Evolutionary conservation across 73 alveolate species (phyloP).

Genomic region (Stentor coeruleus): DNA sequence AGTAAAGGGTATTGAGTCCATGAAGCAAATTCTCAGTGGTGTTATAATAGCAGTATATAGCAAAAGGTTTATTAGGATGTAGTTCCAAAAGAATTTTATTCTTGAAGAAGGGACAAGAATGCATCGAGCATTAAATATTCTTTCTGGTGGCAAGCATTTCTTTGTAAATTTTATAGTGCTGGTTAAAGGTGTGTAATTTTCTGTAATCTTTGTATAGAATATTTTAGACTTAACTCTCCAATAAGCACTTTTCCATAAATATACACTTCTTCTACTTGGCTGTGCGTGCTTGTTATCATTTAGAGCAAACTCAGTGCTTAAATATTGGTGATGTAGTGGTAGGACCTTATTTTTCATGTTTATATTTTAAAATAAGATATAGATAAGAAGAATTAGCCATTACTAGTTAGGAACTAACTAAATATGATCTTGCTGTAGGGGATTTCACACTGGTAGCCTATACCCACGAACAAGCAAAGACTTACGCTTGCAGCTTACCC

Average conservation of each 20-base stretch:
- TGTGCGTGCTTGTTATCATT: too few relatives aligned
- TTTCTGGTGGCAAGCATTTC: background rate
- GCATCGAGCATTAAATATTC: background rate
- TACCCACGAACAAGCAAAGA: too few relatives aligned
- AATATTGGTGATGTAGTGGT: too few relatives aligned
- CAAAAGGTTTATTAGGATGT: slow-evolving; percentile 41
- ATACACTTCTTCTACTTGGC: background rate
- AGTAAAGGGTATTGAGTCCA: slow-evolving; percentile 6
- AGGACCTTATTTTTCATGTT: too few relatives aligned
- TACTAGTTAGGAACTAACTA: too few relatives aligned
- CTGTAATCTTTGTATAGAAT: background rate
- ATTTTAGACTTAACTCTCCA: background rate
- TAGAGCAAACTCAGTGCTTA: too few relatives aligned
- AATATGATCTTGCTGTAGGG: too few relatives aligned
- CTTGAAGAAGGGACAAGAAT: slow-evolving; percentile 59
- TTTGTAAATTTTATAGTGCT: background rate
- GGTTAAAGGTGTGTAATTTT: background rate
- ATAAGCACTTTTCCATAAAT: background rate
- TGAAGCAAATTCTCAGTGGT: slow-evolving; percentile 56
- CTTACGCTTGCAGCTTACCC: too few relatives aligned
- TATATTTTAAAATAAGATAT: too few relatives aligned
- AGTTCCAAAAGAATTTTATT: slow-evolving; percentile 46
- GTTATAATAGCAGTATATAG: slow-evolving; percentile 58
- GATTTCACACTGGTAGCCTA: too few relatives aligned
- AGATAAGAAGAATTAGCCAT: too few relatives aligned